Conservation (phyloP, 73 alveolate species). For the Paramecium caudatum region DNA sequence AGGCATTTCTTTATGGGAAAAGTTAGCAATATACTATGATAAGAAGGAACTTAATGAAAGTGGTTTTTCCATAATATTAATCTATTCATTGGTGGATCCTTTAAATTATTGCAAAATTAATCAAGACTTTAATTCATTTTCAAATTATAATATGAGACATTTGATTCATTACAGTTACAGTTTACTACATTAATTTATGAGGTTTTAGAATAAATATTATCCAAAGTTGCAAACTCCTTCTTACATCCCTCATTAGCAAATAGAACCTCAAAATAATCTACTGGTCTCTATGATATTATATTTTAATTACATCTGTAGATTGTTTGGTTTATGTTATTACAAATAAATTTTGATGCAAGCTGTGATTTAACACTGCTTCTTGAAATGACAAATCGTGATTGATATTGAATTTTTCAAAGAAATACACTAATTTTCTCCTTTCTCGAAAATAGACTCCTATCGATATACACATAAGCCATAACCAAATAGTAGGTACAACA, state of each 20-base stretch:
- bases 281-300: background rate
- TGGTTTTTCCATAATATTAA: background rate
- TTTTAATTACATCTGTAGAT: background rate
- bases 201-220: background rate
- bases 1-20: background rate
- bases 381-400: slow-evolving; percentile 17
- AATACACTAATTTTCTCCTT: background rate
- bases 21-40: background rate
- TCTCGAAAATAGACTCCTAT: background rate
- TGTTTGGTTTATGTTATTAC: background rate
- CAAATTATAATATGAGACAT: background rate
- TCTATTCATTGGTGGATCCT: slow-evolving; percentile 27
- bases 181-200: background rate
- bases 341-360: background rate
- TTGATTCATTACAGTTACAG: slow-evolving; percentile 12
- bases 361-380: background rate
- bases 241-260: background rate
- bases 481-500: background rate
- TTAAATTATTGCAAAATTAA: background rate
- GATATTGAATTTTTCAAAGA: background rate
- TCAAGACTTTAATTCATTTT: background rate
- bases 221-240: background rate
- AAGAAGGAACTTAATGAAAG: background rate
- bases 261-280: background rate
- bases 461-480: background rate